phyloP scores from a whole-genome alignment of 139 green algal genomes.

The Bryopsis sp. region DNA sequence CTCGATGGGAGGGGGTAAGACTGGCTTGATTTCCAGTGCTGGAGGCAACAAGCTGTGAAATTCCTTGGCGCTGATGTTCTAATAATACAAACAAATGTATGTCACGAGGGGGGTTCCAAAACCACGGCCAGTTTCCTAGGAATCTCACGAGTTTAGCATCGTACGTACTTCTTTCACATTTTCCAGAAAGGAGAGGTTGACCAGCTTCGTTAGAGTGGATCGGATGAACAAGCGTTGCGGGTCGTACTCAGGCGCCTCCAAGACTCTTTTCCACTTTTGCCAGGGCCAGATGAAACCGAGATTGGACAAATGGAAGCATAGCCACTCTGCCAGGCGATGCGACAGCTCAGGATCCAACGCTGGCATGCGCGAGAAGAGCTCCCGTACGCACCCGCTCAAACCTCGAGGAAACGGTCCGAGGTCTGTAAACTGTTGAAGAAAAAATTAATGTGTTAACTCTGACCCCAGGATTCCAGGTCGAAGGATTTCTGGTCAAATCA shows the following conservation, averaged over 20 bases:
- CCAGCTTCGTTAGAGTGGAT: constrained; percentile 46
- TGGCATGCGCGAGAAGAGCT: constrained; percentile 43
- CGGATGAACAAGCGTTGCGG: constrained; percentile 58
- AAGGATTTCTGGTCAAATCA: no score
- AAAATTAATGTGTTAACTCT: no score
- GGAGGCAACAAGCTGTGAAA: constrained; percentile 11
- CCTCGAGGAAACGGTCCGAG: constrained; percentile 44
- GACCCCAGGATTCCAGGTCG: no score
- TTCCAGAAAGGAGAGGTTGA: constrained; percentile 54
- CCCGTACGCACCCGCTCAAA: constrained; percentile 58
- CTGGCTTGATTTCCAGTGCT: background rate
- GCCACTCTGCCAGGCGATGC: constrained; percentile 61
- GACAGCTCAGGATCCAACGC: constrained; percentile 64
- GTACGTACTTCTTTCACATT: constrained; percentile 21
- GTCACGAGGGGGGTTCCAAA: background rate
- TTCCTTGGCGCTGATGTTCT: background rate
- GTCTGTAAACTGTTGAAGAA: no score
- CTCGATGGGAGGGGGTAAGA: background rate
- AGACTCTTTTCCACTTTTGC: constrained; percentile 60
- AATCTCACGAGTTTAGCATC: background rate
- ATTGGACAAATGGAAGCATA: constrained; percentile 84
- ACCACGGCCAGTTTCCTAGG: background rate
- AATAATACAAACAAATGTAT: background rate
- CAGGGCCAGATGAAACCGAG: constrained; percentile 87
- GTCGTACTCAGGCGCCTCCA: constrained; percentile 47